Conservation (phyloP, 192 early-diverging fungal genomes). For the Radiomyces spectabilis region DNA sequence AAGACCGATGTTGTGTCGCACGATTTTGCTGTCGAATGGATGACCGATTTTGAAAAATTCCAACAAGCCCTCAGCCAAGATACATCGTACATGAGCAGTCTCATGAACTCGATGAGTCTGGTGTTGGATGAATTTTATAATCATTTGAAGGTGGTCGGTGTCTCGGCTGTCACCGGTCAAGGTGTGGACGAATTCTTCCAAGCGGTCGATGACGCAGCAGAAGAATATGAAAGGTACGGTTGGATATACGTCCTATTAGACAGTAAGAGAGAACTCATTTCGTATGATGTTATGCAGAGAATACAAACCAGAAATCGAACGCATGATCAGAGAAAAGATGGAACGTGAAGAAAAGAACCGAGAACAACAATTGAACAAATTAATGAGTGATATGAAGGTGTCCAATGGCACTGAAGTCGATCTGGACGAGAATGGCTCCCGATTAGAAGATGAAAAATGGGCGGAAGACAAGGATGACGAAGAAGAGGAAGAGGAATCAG, state of each 20-base stretch:
- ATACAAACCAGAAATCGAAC: slow-evolving; percentile 80
- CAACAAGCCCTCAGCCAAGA: slow-evolving; percentile 83
- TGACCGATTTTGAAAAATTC: slow-evolving; percentile 93
- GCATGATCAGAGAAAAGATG: slow-evolving; percentile 60
- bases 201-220: slow-evolving; percentile 68
- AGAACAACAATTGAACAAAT: slow-evolving; percentile 55
- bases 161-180: slow-evolving; percentile 86
- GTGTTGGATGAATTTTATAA: slow-evolving; percentile 97
- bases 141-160: slow-evolving; percentile 73
- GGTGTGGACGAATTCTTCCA: slow-evolving; percentile 89
- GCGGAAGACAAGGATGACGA: slow-evolving; percentile 35
- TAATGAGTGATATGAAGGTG: slow-evolving; percentile 88
- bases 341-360: slow-evolving; percentile 57
- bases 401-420: slow-evolving; percentile 37
- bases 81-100: slow-evolving; percentile 81
- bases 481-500: slow-evolving; percentile 27
- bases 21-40: slow-evolving; percentile 90
- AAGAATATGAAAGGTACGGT: slow-evolving; percentile 76
- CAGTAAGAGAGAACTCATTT: background rate
- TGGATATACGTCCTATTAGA: background rate
- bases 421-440: slow-evolving; percentile 14
- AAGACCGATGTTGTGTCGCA: slow-evolving; percentile 91
- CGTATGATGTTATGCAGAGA: slow-evolving; percentile 36
- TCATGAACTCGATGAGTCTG: slow-evolving; percentile 93
- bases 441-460: slow-evolving; percentile 22